Base-by-base conservation (phyloP, 305 asterid genomes). In the Fraxinus velutina region DNA sequence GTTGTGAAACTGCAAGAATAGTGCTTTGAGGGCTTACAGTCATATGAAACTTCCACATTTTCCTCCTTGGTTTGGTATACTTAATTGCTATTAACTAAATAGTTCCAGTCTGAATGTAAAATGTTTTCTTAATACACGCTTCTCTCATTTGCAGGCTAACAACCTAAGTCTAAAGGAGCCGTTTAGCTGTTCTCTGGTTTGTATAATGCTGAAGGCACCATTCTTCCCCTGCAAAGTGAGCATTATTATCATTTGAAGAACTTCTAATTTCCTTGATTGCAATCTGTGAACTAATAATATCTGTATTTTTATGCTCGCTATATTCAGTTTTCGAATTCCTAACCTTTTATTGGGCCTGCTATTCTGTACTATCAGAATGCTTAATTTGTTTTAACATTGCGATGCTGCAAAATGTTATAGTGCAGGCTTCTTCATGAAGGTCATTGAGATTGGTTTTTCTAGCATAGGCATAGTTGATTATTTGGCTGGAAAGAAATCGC, bases 191-290 rank as follows among this genome's bases (percentile, higher is more conserved):
- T 47, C 57, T 47, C 6, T 13, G 57, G 57, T 13, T 13, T 47
- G 1, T 47, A 47, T 47, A 72, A 86, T 88, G 90, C 85, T 86
- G 82, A 82, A 78, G 77, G 73, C 89, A 17, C 64, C 90, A 42
- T 60, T 80, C 39, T 77, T 77, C 30, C 82, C 88, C 50, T 57
- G 81, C 73, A 82, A 79, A 60, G 90, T 88, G 62, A 74, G 88
- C 78, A 68, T 7, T 80, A 47, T 13, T 47, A 5, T 37, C 62
- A 60, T 62, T 76, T 79, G 12, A 39, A 62, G 37, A 66, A 66
- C 37, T 66, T 66, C 73, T 52, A 52, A 52, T n/a, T 52, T 52
- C 22, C 62, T 52, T 52, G 22, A 52, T 52, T 52, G 22, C 8
- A 52, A 24, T 66, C 30, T 66, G 36, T 66, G 73, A 21, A 3